Conservation (phyloP, 1,284 basidiomycete species). For the Bondarzewia mesenterica region DNA sequence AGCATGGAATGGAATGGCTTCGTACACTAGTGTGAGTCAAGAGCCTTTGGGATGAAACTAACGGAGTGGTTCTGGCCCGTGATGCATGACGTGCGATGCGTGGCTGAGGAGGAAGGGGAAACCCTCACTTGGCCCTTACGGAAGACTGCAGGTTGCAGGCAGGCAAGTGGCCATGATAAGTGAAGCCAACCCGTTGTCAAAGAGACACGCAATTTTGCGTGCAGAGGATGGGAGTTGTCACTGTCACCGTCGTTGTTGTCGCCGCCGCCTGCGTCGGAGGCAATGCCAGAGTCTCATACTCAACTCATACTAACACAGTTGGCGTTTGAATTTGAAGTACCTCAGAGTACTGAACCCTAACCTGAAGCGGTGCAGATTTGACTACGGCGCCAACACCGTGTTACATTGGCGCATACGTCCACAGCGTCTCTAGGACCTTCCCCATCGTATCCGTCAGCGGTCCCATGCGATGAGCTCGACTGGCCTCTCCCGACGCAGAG, state of each 20-base stretch:
- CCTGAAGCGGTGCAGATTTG: background rate
- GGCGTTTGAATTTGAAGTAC: background rate
- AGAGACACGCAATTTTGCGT: too few relatives aligned
- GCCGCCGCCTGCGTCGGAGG: too few relatives aligned
- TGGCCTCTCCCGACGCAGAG: slow-evolving; percentile 43
- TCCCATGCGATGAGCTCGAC: slow-evolving; percentile 7
- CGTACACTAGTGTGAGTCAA: background rate
- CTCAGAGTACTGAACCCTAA: background rate
- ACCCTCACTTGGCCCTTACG: too few relatives aligned
- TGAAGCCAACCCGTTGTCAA: too few relatives aligned
- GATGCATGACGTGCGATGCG: too few relatives aligned
- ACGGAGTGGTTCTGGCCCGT: background rate
- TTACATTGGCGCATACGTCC: background rate
- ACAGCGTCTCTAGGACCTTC: background rate
- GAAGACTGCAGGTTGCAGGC: background rate
- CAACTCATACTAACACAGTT: background rate
- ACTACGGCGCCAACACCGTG: too few relatives aligned
- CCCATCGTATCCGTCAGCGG: background rate
- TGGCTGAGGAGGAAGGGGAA: background rate
- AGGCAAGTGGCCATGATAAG: background rate
- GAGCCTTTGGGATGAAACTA: background rate
- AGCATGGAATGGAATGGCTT: background rate
- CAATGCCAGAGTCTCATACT: too few relatives aligned
- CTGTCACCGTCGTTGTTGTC: too few relatives aligned
- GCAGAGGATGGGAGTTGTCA: too few relatives aligned